phyloP scores from a whole-genome alignment of 768 basidiomycete genomes.

The Termitomyces titanicus region DNA sequence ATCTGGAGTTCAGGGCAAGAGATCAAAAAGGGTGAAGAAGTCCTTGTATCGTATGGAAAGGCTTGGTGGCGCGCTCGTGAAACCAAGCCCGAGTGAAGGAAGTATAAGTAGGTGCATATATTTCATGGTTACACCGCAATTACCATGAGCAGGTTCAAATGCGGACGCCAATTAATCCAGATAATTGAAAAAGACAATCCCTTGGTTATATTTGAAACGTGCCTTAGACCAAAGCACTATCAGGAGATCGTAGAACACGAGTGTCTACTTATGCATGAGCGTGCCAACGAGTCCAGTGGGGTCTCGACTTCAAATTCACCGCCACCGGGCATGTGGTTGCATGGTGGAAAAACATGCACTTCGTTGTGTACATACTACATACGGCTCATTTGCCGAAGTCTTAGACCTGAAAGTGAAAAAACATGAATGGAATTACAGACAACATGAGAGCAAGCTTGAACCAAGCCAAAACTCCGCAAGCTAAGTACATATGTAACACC shows the following conservation, averaged over 20 bases:
- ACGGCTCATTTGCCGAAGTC: not conserved
- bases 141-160: not conserved
- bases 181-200: not conserved
- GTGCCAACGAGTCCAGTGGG: too few relatives aligned
- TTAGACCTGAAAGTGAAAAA: not conserved
- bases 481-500: too few relatives aligned
- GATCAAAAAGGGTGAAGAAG: conserved; percentile 78
- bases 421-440: not conserved
- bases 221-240: not conserved
- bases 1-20: conserved; percentile 60
- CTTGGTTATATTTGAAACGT: too few relatives aligned
- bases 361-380: too few relatives aligned
- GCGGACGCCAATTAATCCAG: not conserved
- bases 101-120: too few relatives aligned
- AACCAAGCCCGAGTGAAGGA: too few relatives aligned
- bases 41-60: conserved; percentile 87
- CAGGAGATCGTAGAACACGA: not conserved
- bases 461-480: too few relatives aligned
- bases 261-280: too few relatives aligned
- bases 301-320: too few relatives aligned
- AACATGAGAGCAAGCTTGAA: not conserved
- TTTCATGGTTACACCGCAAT: not conserved
- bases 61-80: conserved; percentile 69
- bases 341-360: too few relatives aligned
- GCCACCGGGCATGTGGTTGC: too few relatives aligned